phyloP scores from a whole-genome alignment of 1,139 yeast genomes.

The Diutina catenulata region DNA sequence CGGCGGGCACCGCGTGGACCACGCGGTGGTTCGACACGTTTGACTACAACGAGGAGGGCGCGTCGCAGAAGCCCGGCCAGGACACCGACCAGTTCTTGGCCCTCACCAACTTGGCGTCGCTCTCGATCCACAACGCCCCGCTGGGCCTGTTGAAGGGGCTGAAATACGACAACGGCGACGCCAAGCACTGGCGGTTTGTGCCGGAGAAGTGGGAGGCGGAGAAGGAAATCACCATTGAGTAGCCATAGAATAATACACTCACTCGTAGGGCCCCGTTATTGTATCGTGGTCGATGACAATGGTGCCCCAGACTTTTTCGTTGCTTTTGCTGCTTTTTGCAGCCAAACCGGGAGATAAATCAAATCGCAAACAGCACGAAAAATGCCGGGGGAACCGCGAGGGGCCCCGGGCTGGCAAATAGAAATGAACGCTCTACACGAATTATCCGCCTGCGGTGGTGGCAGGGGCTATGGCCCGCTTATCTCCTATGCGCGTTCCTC shows the following conservation, averaged over 20 bases:
- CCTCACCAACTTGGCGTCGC: slow-evolving; percentile 40
- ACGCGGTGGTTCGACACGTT: slow-evolving; percentile 66
- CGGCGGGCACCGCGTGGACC: slow-evolving; percentile 49
- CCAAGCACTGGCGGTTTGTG: slow-evolving; percentile 61
- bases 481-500: too few relatives aligned
- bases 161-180: slow-evolving; percentile 36
- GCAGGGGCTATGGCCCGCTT: too few relatives aligned
- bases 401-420: too few relatives aligned
- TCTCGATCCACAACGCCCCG: slow-evolving; percentile 53
- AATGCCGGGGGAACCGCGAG: too few relatives aligned
- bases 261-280: too few relatives aligned
- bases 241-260: not conserved
- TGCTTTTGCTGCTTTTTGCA: too few relatives aligned
- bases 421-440: too few relatives aligned
- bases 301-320: too few relatives aligned
- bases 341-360: too few relatives aligned
- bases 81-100: slow-evolving; percentile 27
- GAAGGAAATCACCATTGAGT: slow-evolving; percentile 36
- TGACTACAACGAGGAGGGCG: slow-evolving; percentile 25
- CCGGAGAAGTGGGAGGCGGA: slow-evolving; percentile 47
- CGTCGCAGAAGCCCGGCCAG: slow-evolving; percentile 28
- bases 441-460: too few relatives aligned
- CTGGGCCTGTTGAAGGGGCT: slow-evolving; percentile 50
- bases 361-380: too few relatives aligned
- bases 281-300: too few relatives aligned